phyloP scores from a whole-genome alignment of 2,329 filamentous ascomycete species.

The Penicillium expansum region DNA sequence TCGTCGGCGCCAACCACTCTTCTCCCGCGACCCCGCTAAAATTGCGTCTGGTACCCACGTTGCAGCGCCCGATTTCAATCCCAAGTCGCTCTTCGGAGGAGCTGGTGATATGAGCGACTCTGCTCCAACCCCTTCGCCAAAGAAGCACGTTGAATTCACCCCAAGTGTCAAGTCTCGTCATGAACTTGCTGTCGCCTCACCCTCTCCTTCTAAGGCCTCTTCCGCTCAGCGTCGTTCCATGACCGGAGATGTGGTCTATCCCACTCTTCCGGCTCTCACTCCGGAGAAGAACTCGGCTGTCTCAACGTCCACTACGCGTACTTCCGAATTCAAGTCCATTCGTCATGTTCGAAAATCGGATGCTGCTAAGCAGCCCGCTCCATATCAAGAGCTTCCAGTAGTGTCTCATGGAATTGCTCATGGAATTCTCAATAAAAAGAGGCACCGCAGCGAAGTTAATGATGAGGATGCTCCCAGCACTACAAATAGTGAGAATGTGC shows the following conservation, averaged over 20 bases:
- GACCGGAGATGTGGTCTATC: slow-evolving; percentile 36
- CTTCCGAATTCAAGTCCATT: slow-evolving; percentile 35
- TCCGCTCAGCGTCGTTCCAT: slow-evolving; percentile 21
- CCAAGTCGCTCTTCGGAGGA: slow-evolving; percentile 51
- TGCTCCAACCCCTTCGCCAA: slow-evolving; percentile 65
- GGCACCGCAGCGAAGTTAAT: slow-evolving; percentile 35
- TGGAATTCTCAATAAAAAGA: slow-evolving; percentile 42
- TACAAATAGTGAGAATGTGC: slow-evolving; percentile 33
- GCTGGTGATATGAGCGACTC: slow-evolving; percentile 29
- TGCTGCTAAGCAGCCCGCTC: slow-evolving; percentile 12
- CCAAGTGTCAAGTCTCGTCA: slow-evolving; percentile 59
- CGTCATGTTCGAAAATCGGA: slow-evolving; percentile 41
- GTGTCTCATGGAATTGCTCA: slow-evolving; percentile 43
- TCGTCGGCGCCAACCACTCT: slow-evolving; percentile 58
- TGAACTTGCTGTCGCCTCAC: slow-evolving; percentile 37
- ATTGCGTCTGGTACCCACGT: slow-evolving; percentile 59
- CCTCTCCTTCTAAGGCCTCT: slow-evolving; percentile 43
- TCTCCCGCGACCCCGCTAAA: slow-evolving; percentile 58
- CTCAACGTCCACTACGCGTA: slow-evolving; percentile 10
- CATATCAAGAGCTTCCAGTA: slow-evolving; percentile 32
- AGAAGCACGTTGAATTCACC: slow-evolving; percentile 80
- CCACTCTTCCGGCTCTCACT: slow-evolving; percentile 38
- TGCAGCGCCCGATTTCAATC: slow-evolving; percentile 40
- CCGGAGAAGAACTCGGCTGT: slow-evolving; percentile 30
- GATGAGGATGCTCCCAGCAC: slow-evolving; percentile 22